Conservation (phyloP, 164 flowering plant species). For the Chimonanthus salicifolius region DNA sequence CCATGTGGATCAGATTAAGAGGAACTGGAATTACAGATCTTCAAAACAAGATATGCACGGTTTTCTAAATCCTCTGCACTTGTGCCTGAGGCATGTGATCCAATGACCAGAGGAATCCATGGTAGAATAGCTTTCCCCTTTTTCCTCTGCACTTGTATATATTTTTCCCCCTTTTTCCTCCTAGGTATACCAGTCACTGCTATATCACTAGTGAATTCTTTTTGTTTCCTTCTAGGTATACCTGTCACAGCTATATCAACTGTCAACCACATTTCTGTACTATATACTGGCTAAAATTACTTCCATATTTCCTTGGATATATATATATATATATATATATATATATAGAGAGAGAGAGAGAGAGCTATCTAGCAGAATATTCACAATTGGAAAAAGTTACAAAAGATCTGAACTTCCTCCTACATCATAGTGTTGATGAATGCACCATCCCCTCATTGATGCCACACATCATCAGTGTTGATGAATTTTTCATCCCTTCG, state of each 20-base stretch:
- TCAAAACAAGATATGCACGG: background rate
- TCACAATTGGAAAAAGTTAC: background rate
- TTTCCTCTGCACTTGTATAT: too few relatives aligned
- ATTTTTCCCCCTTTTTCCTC: background rate
- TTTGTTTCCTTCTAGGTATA: too few relatives aligned
- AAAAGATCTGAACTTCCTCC: slow-evolving; percentile 3
- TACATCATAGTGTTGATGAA: slow-evolving; percentile 2
- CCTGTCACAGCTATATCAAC: too few relatives aligned
- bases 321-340: background rate
- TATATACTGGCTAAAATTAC: background rate
- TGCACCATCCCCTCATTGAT: slow-evolving; percentile 6
- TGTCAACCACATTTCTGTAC: background rate
- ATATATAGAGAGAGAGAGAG: background rate
- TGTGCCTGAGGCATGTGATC: background rate
- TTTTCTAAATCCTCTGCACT: background rate
- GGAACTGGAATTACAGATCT: background rate
- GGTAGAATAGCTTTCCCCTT: background rate
- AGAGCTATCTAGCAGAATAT: background rate
- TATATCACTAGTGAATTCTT: background rate
- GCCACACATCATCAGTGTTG: too few relatives aligned
- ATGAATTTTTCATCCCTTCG: slow-evolving; percentile 5
- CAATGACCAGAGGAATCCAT: background rate
- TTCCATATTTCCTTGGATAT: background rate
- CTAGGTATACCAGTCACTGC: background rate
- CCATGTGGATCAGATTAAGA: background rate